Base-by-base conservation (phyloP, 306 rosid species). In the Cicer bijugum region DNA sequence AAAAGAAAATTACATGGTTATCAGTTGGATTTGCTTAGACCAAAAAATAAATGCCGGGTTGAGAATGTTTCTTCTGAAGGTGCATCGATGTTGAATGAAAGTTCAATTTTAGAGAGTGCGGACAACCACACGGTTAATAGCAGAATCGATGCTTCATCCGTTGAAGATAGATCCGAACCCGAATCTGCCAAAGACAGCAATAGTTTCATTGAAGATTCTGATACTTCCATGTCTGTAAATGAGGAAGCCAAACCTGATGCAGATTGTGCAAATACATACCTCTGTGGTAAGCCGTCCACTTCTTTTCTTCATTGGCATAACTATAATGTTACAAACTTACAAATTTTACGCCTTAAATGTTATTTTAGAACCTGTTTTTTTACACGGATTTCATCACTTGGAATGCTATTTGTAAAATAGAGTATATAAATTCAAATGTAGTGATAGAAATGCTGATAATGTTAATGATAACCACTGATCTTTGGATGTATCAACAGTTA, bases 1-100 rank as follows among this genome's bases (percentile, higher is more conserved):
- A 92, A 93, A 75, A 89, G 98, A 78, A 93, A 90, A 75, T 45
- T 87, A 28, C 88, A 73, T 42, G 74, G 68, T 1, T 91, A 89
- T 69, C 88, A 85, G 47, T 72, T 87, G 66, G 89, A 81, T 76
- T 80, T 86, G 78, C 87, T 89, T 37, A 71, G 75, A 74, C 79
- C 89, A 9, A 90, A 86, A 88, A 90, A 85, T 62, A 85, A 71
- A 78, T 84, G 91, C 74, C 69, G 84, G 83, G 82, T 72, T 80
- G 73, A 59, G 38, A 75, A 65, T 60, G 68, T 23, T 48, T 74
- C 85, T 28, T 82, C 67, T 59, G 86, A 66, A 69, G 58, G 65
- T 19, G 23, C 68, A 77, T 75, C 72, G 58, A 61, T 56, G 72
- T 71, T 78, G 6, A 80, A 79, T 23, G 82, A 67, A 66, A 70